Evolutionary conservation across 805 yeast species (phyloP).

Genomic region (Starmerella davenportii): DNA sequence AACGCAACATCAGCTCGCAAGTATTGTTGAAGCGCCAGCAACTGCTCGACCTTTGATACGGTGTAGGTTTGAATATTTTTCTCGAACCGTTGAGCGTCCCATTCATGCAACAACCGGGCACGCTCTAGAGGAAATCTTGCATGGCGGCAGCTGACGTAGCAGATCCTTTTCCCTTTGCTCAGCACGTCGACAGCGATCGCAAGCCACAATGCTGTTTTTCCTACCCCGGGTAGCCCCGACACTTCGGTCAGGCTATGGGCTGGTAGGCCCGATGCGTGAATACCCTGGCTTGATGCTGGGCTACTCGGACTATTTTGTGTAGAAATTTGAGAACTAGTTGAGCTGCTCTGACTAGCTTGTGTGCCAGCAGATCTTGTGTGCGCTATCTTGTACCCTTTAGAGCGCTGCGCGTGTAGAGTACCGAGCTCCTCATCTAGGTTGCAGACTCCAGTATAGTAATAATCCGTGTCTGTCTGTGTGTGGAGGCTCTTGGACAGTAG

Average conservation of each 20-base stretch:
- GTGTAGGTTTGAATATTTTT: constrained; percentile 2
- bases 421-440: constrained; percentile 7
- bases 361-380: not conserved
- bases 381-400: not conserved
- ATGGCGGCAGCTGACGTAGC: constrained; percentile 15
- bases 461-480: not conserved
- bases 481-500: constrained; percentile 3
- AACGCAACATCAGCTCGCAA: constrained; percentile 15
- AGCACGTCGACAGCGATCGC: constrained; percentile 13
- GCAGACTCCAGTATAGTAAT: constrained; percentile 4
- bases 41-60: constrained; percentile 8
- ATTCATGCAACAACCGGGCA: constrained; percentile 8
- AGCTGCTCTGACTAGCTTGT: not conserved
- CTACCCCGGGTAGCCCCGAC: constrained; percentile 20
- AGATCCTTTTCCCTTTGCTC: constrained; percentile 13
- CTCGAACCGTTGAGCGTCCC: constrained; percentile 4
- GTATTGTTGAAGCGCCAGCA: constrained; percentile 11
- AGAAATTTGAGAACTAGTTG: not conserved
- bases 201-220: constrained; percentile 18
- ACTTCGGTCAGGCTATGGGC: constrained; percentile 13
- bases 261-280: constrained; percentile 7
- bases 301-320: not conserved
- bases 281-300: not conserved
- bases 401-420: not conserved
- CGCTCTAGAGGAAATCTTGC: constrained; percentile 15